Evolutionary conservation across 306 rosid species (phyloP).

Genomic region (Elaeagnus macrophylla): DNA sequence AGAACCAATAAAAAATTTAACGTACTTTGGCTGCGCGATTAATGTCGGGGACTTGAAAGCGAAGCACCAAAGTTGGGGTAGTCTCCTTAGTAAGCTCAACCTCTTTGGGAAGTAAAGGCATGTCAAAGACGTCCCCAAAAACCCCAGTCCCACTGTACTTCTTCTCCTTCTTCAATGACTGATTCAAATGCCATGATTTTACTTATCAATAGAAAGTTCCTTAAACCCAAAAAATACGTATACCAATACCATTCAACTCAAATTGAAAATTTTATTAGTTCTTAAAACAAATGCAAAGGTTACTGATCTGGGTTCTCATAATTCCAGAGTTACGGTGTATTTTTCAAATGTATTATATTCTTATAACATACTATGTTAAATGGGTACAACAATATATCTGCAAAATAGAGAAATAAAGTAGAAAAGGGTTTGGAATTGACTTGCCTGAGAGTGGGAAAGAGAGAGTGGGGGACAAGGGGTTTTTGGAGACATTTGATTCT

Average conservation of each 20-base stretch:
- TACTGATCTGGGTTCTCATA: background rate
- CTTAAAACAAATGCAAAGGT: background rate
- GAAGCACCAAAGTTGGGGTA: constrained; percentile 23
- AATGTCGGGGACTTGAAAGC: constrained; percentile 50
- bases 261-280: background rate
- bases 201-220: constrained; percentile 15
- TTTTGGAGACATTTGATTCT: constrained; percentile 38
- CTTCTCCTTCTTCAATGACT: constrained; percentile 39
- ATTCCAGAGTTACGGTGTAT: too few species aligned
- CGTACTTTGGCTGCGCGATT: constrained; percentile 29
- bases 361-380: background rate
- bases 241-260: background rate
- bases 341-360: background rate
- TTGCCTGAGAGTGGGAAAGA: constrained; percentile 40
- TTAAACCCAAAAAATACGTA: background rate
- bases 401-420: background rate
- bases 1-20: background rate
- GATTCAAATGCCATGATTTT: constrained; percentile 43
- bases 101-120: constrained; percentile 36
- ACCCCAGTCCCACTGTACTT: constrained; percentile 38
- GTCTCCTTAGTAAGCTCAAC: constrained; percentile 29
- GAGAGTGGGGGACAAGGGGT: constrained; percentile 25
- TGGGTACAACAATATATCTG: background rate
- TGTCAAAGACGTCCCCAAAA: constrained; percentile 43
- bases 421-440: constrained; percentile 22